Conservation (phyloP, 2,329 filamentous ascomycete genomes). For the Tothia fuscella region DNA sequence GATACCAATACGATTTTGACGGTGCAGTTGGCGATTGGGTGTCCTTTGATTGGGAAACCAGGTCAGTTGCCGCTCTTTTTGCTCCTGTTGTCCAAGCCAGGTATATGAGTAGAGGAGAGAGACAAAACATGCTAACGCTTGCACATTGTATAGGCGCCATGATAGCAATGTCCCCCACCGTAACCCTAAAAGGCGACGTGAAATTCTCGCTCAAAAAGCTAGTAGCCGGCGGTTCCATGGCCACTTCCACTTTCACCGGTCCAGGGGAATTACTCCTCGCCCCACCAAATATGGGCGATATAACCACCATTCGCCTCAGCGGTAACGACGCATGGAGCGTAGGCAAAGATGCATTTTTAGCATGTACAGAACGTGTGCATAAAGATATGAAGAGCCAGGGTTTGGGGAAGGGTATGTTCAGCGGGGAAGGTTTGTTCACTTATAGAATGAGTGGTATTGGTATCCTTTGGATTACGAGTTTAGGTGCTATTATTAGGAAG, state of each 20-base stretch:
- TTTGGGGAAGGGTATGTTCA: slow-evolving; percentile 83
- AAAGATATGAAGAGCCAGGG: slow-evolving; percentile 82
- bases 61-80: slow-evolving; percentile 31
- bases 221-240: slow-evolving; percentile 69
- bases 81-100: neutral
- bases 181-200: slow-evolving; percentile 69
- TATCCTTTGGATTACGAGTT: slow-evolving; percentile 79
- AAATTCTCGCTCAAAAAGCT: slow-evolving; percentile 90
- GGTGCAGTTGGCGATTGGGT: slow-evolving; percentile 78
- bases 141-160: slow-evolving; percentile 57
- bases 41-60: slow-evolving; percentile 69
- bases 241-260: slow-evolving; percentile 69
- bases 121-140: slow-evolving; percentile 8
- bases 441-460: slow-evolving; percentile 76
- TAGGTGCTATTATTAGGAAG: slow-evolving; percentile 90
- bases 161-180: slow-evolving; percentile 87
- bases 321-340: slow-evolving; percentile 72
- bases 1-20: slow-evolving; percentile 86
- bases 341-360: slow-evolving; percentile 76
- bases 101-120: neutral
- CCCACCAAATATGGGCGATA: slow-evolving; percentile 69
- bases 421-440: slow-evolving; percentile 81
- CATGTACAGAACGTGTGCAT: slow-evolving; percentile 72
- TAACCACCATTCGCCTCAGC: slow-evolving; percentile 63
- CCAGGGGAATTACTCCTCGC: slow-evolving; percentile 84